Evolutionary conservation across 1,284 basidiomycete genomes (phyloP), one percentile per base, ranked within the genome.

Genomic region (Rhizoctonia solani): DNA sequence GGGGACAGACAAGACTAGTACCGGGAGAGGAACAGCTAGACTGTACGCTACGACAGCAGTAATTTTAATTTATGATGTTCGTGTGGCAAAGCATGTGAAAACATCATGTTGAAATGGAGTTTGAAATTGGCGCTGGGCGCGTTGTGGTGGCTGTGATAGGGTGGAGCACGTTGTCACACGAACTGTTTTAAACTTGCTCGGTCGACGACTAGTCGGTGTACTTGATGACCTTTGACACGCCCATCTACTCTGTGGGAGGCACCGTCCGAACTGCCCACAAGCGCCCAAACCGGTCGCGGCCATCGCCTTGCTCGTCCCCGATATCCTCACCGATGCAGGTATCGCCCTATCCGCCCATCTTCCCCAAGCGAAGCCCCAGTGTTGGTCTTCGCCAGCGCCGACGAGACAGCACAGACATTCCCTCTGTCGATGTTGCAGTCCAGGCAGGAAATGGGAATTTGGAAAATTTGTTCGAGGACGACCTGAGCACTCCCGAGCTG

Each of bases 221-320:
- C n/a, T n/a, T n/a, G n/a, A n/a, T n/a, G n/a, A n/a, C n/a, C n/a
- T 58, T 23, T 58, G 27, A 58, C 55, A 58, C 55, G 55, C 37
- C 16, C 37, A 8, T 39, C 8, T 39, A n/a, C n/a, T n/a, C n/a
- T n/a, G n/a, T n/a, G n/a, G n/a, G n/a, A n/a, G n/a, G n/a, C n/a
- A 39, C 37, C 37, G 37, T 8, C 37, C 16, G 37, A 8, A 8
- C 9, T 16, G 9, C 37, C 37, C 56, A 61, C 44, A 61, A 61
- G 30, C 56, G 56, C 19, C n/a, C 44, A 8, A 58, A 42, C 21
- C 56, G 56, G 11, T 49, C 56, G 6, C 56, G 56, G 19, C 42
- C 25, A 8, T 49, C 56, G 3, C 34, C 56, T 8, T 30, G 56
- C 30, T 19, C 29, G 56, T 55, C 54, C 14, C 16, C 54, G 16